These are phyloP conservation scores for Trichoderma oligosporum DNA, from an alignment of 2,329 filamentous ascomycete genomes.

Conservation along the genomic window DNA sequence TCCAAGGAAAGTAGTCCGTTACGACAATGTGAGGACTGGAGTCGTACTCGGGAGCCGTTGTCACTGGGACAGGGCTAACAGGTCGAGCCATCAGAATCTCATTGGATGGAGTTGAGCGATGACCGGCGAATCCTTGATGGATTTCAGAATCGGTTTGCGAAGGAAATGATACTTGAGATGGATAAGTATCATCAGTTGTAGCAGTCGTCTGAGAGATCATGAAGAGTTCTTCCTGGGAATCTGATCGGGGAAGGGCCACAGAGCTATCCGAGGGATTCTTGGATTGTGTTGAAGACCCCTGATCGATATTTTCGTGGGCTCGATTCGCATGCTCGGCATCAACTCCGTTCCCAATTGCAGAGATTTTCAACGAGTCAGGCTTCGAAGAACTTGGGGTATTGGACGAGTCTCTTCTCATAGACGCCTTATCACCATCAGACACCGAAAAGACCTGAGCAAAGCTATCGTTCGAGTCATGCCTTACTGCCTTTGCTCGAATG, in stretches of 20 bases:
- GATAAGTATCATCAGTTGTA: conserved; percentile 33
- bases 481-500: conserved; percentile 30
- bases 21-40: conserved; percentile 47
- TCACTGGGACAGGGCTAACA: conserved; percentile 28
- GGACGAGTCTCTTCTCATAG: conserved; percentile 20
- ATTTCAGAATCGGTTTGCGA: conserved; percentile 30
- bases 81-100: conserved; percentile 22
- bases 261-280: conserved; percentile 7
- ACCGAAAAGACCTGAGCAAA: conserved; percentile 57
- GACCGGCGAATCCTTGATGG: conserved; percentile 13
- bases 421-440: conserved; percentile 41
- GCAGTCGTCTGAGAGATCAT: conserved; percentile 47
- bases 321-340: conserved; percentile 45
- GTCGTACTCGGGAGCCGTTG: conserved; percentile 35
- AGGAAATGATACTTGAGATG: conserved; percentile 32
- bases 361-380: conserved; percentile 28
- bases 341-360: conserved; percentile 28
- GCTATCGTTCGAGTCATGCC: conserved; percentile 58
- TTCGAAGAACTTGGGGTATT: conserved; percentile 25
- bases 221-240: conserved; percentile 40
- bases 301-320: conserved; percentile 43
- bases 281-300: conserved; percentile 19
- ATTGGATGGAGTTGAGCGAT: conserved; percentile 20
- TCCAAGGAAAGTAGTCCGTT: conserved; percentile 57
- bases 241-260: conserved; percentile 20